Percentiles rank a stretch among this genome's conserved stretches.
phyloP scores from a whole-genome alignment of 2,329 filamentous ascomycete genomes.

The Amesomyces nigricolor region DNA sequence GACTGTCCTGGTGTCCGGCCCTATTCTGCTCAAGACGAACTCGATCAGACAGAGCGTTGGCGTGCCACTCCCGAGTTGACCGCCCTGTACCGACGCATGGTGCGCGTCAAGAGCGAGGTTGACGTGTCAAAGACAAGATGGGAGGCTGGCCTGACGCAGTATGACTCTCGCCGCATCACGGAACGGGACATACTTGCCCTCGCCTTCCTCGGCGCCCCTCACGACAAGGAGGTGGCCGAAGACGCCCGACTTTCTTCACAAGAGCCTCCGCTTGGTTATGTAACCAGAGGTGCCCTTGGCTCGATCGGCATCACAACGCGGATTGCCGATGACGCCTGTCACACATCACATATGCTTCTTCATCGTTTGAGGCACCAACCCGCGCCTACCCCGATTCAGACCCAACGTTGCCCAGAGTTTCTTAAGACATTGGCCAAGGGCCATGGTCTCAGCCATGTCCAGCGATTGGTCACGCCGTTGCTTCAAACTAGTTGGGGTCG shows the following conservation, averaged over 20 bases:
- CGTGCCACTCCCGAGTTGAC: not conserved
- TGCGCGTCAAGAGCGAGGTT: not conserved
- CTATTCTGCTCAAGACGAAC: not conserved
- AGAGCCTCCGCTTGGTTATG: not conserved
- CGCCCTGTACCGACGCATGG: not conserved
- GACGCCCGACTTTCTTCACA: not conserved
- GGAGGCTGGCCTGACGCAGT: not conserved
- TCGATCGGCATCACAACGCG: not conserved
- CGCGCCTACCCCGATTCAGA: not conserved
- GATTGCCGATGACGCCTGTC: not conserved
- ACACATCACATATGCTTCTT: not conserved
- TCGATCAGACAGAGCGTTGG: not conserved
- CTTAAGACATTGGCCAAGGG: not conserved
- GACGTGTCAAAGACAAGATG: not conserved
- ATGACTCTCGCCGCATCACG: not conserved
- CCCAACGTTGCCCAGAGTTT: not conserved
- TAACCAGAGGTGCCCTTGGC: not conserved
- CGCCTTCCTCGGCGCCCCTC: not conserved
- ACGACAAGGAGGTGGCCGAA: not conserved
- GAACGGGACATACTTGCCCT: not conserved
- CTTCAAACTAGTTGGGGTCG: not conserved
- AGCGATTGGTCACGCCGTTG: not conserved
- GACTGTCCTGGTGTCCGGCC: not conserved
- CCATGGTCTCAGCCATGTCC: not conserved
- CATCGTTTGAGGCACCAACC: not conserved